phyloP scores from a whole-genome alignment of 140 eudicot species.

The Stevia rebaudiana region DNA sequence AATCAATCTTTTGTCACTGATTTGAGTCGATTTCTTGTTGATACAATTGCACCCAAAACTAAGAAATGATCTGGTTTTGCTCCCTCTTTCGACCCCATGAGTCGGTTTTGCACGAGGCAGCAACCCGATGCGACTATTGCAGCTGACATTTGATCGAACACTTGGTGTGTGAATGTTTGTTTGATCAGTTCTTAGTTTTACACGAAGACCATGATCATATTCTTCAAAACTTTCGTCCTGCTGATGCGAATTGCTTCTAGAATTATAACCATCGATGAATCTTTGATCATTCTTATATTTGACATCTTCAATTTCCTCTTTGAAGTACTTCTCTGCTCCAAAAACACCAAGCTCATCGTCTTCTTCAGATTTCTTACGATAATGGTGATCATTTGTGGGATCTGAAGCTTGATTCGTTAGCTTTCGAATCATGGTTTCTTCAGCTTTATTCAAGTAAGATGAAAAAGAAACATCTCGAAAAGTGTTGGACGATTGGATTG shows the following conservation, averaged over 20 bases:
- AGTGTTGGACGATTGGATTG: slow-evolving; percentile 30
- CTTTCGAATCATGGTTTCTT: slow-evolving; percentile 34
- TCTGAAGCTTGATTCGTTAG: slow-evolving; percentile 18
- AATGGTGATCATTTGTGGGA: slow-evolving; percentile 2
- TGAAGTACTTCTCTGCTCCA: slow-evolving; percentile 50
- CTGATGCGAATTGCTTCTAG: neutral
- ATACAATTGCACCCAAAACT: slow-evolving; percentile 53
- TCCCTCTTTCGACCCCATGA: slow-evolving; percentile 20
- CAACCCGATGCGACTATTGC: slow-evolving; percentile 53
- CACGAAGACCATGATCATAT: neutral
- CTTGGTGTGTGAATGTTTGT: slow-evolving; percentile 40
- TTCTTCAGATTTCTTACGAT: slow-evolving; percentile 15
- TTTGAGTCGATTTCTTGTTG: slow-evolving; percentile 49
- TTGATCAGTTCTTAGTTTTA: slow-evolving; percentile 8
- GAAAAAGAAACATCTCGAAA: slow-evolving; percentile 51
- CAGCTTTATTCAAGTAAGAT: slow-evolving; percentile 44
- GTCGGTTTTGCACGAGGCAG: slow-evolving; percentile 28
- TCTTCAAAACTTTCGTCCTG: neutral
- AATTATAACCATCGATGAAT: neutral
- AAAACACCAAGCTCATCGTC: slow-evolving; percentile 42
- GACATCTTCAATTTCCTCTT: slow-evolving; percentile 30
- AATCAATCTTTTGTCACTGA: slow-evolving; percentile 24
- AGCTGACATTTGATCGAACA: slow-evolving; percentile 56
- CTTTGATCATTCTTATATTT: neutral
- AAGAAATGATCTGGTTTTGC: slow-evolving; percentile 35